Percentiles rank a stretch among this genome's conserved stretches.
Evolutionary conservation across 2,329 filamentous ascomycete species (phyloP).

Genomic region (Trichophyton verrucosum): DNA sequence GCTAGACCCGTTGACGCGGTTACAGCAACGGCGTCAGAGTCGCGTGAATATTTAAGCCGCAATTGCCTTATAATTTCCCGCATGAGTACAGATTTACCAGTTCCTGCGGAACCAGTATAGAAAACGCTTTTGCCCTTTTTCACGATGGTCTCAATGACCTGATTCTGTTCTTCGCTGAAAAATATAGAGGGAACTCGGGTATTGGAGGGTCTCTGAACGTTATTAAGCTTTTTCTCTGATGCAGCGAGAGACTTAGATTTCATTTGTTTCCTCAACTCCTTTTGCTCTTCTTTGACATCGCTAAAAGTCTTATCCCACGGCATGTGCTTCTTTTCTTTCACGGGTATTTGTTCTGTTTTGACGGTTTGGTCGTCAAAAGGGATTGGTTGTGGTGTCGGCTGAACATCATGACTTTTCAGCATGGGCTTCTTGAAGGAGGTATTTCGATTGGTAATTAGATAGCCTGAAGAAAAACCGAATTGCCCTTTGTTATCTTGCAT

Average conservation of each 20-base stretch:
- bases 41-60: slow-evolving; percentile 60
- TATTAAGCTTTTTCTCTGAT: slow-evolving; percentile 16
- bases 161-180: slow-evolving; percentile 73
- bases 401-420: not conserved
- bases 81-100: slow-evolving; percentile 93
- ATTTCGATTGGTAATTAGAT: not conserved
- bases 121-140: slow-evolving; percentile 79
- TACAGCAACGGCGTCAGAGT: slow-evolving; percentile 77
- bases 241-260: slow-evolving; percentile 31
- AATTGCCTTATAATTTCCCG: slow-evolving; percentile 76
- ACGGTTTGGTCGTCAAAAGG: not conserved
- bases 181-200: slow-evolving; percentile 46
- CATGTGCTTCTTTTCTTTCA: slow-evolving; percentile 23
- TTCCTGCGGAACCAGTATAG: slow-evolving; percentile 92
- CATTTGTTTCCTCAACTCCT: slow-evolving; percentile 52
- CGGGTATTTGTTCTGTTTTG: slow-evolving; percentile 26
- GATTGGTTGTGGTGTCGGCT: not conserved
- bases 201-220: slow-evolving; percentile 22
- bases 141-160: slow-evolving; percentile 71
- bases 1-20: slow-evolving; percentile 93
- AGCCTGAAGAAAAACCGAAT: not conserved
- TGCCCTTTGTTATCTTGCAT: not conserved
- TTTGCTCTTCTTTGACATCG: slow-evolving; percentile 65
- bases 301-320: slow-evolving; percentile 63
- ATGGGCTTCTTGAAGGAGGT: not conserved